Conservation (phyloP, 2,329 filamentous ascomycete species). For the Graphilbum fragrans region DNA sequence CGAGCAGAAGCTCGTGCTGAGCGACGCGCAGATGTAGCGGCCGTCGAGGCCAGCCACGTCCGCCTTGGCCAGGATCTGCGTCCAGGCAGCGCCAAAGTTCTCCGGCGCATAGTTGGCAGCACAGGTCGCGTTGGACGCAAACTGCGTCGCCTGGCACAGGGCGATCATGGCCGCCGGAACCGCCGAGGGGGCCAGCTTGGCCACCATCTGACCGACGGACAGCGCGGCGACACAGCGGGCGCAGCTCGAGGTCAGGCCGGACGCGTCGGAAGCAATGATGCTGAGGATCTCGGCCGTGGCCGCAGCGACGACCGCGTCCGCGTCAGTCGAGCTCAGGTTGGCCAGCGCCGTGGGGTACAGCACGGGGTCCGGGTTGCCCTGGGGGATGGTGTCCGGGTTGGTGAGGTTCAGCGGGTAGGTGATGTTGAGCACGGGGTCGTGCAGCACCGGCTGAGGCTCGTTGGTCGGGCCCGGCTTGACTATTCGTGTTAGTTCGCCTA, state of each 20-base stretch:
- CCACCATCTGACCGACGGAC: slow-evolving; percentile 34
- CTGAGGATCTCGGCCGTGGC: slow-evolving; percentile 28
- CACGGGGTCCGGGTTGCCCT: slow-evolving; percentile 33
- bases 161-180: slow-evolving; percentile 37
- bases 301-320: slow-evolving; percentile 27
- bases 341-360: slow-evolving; percentile 31
- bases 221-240: slow-evolving; percentile 40
- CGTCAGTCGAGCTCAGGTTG: slow-evolving; percentile 26
- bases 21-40: slow-evolving; percentile 40
- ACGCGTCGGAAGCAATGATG: slow-evolving; percentile 26
- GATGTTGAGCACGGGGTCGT: slow-evolving; percentile 40
- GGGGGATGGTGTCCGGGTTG: slow-evolving; percentile 37
- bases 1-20: slow-evolving; percentile 34
- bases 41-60: slow-evolving; percentile 42
- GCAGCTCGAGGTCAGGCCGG: slow-evolving; percentile 28
- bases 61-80: slow-evolving; percentile 40
- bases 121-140: slow-evolving; percentile 34
- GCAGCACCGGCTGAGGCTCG: slow-evolving; percentile 26
- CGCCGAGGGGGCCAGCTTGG: slow-evolving; percentile 31
- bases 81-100: slow-evolving; percentile 42
- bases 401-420: slow-evolving; percentile 43
- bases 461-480: slow-evolving; percentile 18
- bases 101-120: slow-evolving; percentile 30
- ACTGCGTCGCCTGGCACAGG: slow-evolving; percentile 34
- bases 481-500: slow-evolving; percentile 5